These are phyloP conservation scores for Microbotryum silenes-acaulis DNA, from an alignment of 1,284 basidiomycete genomes.

Conservation along the genomic window DNA sequence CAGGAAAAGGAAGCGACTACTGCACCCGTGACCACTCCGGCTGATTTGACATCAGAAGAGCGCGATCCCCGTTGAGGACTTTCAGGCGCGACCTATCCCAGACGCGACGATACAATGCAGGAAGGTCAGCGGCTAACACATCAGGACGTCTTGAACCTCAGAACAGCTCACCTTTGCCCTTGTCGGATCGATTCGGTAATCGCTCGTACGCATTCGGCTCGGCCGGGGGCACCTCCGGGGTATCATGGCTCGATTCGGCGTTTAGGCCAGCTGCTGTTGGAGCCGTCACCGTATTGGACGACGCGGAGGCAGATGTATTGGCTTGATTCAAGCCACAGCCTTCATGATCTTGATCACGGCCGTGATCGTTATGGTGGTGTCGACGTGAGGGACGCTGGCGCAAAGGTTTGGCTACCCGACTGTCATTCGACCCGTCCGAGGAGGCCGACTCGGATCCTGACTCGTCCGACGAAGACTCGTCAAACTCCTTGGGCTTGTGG, in stretches of 20 bases:
- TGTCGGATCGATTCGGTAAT: slow-evolving; percentile 7
- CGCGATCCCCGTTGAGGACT: too few species aligned
- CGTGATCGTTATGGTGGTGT: slow-evolving; percentile 9
- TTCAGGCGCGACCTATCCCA: too few species aligned
- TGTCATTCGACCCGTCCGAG: slow-evolving; percentile 20
- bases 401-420: background rate
- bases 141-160: too few species aligned
- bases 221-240: background rate
- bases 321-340: background rate
- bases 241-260: background rate
- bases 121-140: too few species aligned
- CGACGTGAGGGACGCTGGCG: background rate
- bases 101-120: too few species aligned
- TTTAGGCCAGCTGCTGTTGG: background rate
- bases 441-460: slow-evolving; percentile 42
- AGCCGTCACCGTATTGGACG: background rate
- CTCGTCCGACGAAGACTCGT: slow-evolving; percentile 48
- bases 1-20: too few species aligned
- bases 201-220: slow-evolving; percentile 27
- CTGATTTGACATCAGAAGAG: too few species aligned
- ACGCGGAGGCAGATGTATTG: background rate
- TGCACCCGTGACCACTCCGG: too few species aligned
- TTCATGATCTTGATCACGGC: background rate
- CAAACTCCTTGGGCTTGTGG: slow-evolving; percentile 60
- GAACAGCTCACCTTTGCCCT: slow-evolving; percentile 14